Evolutionary conservation across 2,329 filamentous ascomycete genomes (phyloP).

Genomic region (Colletotrichum somersetense): DNA sequence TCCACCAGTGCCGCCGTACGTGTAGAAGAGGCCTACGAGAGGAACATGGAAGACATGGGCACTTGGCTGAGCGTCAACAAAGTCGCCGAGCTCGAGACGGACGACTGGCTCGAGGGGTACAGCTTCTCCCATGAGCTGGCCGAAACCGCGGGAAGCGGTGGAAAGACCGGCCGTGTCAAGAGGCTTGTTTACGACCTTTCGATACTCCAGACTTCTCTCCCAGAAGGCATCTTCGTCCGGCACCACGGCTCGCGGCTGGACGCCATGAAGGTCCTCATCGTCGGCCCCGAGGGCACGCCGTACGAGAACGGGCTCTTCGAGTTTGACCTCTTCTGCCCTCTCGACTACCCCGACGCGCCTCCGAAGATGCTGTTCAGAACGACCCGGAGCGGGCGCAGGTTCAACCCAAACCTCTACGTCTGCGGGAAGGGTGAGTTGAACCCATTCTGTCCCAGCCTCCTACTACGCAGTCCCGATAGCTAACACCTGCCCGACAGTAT

Average conservation of each 20-base stretch:
- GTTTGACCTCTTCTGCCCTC: constrained; percentile 63
- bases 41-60: background rate
- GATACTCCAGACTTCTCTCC: constrained; percentile 59
- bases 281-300: constrained; percentile 63
- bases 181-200: constrained; percentile 60
- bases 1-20: background rate
- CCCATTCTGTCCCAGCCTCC: background rate
- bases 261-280: constrained; percentile 63
- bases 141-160: background rate
- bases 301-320: constrained; percentile 68
- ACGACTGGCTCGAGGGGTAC: background rate
- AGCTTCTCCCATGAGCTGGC: background rate
- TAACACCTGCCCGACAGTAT: constrained; percentile 51
- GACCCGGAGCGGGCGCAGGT: constrained; percentile 54
- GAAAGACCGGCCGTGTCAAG: constrained; percentile 56
- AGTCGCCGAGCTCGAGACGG: background rate
- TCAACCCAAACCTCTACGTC: constrained; percentile 65
- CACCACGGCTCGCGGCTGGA: constrained; percentile 60
- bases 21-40: no score
- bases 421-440: constrained; percentile 58
- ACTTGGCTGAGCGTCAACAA: background rate
- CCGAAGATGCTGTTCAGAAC: constrained; percentile 55
- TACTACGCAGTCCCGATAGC: constrained; percentile 13
- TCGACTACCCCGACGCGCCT: constrained; percentile 56
- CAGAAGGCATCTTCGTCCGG: constrained; percentile 64